Base-by-base conservation (phyloP, 495 filamentous ascomycete genomes). In the Hypoxylon rickii region DNA sequence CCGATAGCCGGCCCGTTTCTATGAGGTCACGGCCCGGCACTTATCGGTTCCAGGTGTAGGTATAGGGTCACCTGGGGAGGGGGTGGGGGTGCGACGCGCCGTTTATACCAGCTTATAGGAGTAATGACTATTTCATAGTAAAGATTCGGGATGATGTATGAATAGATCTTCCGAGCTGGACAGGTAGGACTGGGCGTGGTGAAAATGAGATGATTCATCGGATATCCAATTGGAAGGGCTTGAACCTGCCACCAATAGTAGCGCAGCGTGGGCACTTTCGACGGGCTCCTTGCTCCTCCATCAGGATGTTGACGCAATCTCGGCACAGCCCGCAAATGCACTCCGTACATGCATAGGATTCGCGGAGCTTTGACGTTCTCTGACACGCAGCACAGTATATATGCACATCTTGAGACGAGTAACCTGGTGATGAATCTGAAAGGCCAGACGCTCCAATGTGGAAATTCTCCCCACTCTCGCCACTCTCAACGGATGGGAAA, bases 321-420 rank as follows among this genome's bases (percentile, higher is more conserved):
- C 83, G 86, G 65, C 92, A 96, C 40, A 96, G 80, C 1, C 92
- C 92, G 66, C 89, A 94, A 43, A 96, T 96, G 68, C 92, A 96
- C 66, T 96, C 91, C 0, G 91, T 96, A 71, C 92, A 96, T 10
- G 92, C 92, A 66, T 88, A 96, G 22, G 88, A 90, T 51, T 92
- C 87, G 51, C 84, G 85, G 37, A 96, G 70, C 2, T 87, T 70
- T 53, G 86, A 90, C 2, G 87, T 70, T 15, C 85, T 82, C 55
- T 87, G 86, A 67, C 92, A 96, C 13, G 84, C 83, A 0, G 92
- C 89, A 68, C 92, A 96, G 63, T 91, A 96, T 13, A 96, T 93
- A 58, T 94, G 88, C 12, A 93, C 86, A 48, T 72, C 85, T 68
- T 79, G 80, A 3, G 78, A 76, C 24, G 76, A 75, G 57, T 76